Evolutionary conservation across 805 yeast species (phyloP), one percentile per base, ranked within the genome.

Genomic region (Lachancea dasiensis): DNA sequence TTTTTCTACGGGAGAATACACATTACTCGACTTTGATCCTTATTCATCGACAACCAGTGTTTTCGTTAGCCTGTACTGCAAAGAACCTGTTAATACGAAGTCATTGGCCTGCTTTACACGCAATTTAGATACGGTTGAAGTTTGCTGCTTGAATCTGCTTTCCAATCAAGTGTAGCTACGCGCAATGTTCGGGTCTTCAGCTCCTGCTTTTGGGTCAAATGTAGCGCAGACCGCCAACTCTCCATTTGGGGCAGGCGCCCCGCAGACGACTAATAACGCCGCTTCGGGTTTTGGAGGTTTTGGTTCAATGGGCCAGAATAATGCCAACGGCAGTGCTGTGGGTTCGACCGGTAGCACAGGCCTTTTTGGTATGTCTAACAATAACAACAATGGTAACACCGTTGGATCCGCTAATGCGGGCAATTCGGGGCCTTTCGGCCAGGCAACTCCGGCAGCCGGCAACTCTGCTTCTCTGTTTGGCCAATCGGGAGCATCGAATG

Each of bases 271-370:
- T 32, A 48, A 45, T 38, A 57, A 56, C 45, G 52, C 63, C 24
- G 54, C 48, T 19, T 48, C 60, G n/a, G 59, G 63, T 20, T 58
- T 58, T 40, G 63, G 63, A 36, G 63, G 63, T 18, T 58, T 58
- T 40, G 50, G 49, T 30, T 45, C 58, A 14, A 23, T 24, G 35
- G 13, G 25, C 27, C 29, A 31, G 24, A 37, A 31, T 32, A 37
- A 37, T 23, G 19, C 37, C 27, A 30, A 30, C 17, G 33, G 22
- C 25, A 25, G 25, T 30, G 33, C 17, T 30, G 33, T 30, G 17
- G 33, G 33, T 6, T 39, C 50, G 18, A 46, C 40, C 33, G 43
- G 45, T 24, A 40, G 43, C 29, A 31, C 48, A 22, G 44, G 46
- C 31, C 63, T 56, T 6, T 56, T 56, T 46, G 61, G 62, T 36